Percentiles rank a stretch among this genome's conserved stretches.
Evolutionary conservation across 2,329 filamentous ascomycete genomes (phyloP).

Genomic region (Aspergillus sp.): DNA sequence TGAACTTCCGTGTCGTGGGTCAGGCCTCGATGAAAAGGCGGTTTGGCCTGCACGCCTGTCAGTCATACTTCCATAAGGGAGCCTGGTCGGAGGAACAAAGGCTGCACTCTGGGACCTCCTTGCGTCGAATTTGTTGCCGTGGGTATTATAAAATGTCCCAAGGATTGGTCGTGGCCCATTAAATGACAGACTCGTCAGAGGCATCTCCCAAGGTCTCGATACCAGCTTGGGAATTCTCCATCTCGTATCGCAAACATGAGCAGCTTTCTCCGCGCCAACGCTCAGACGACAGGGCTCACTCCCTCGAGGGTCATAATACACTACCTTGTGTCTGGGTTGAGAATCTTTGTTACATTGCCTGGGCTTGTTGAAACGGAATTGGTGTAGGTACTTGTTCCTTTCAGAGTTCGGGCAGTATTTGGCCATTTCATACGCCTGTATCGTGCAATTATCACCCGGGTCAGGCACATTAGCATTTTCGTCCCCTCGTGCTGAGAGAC

Average conservation of each 20-base stretch:
- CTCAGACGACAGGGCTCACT: conserved; percentile 23
- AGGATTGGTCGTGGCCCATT: background rate
- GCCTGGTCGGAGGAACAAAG: background rate
- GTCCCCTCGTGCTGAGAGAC: background rate
- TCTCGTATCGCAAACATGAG: conserved; percentile 17
- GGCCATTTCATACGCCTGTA: background rate
- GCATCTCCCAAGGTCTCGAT: background rate
- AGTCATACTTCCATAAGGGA: background rate
- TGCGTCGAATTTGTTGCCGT: background rate
- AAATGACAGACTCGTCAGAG: background rate
- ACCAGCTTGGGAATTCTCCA: background rate
- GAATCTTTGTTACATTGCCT: background rate
- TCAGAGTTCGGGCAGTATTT: background rate
- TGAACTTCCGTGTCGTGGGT: background rate
- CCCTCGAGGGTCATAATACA: background rate
- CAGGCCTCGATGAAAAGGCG: background rate
- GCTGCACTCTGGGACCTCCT: background rate
- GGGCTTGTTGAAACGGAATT: background rate
- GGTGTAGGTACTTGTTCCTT: background rate
- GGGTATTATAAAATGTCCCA: background rate
- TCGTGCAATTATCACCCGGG: no score
- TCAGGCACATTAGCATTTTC: background rate
- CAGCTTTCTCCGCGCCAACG: conserved; percentile 24
- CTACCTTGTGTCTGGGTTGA: no score
- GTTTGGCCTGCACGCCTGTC: background rate